Base-by-base conservation (phyloP, 345 rosid species). In the Sonneratia alba region DNA sequence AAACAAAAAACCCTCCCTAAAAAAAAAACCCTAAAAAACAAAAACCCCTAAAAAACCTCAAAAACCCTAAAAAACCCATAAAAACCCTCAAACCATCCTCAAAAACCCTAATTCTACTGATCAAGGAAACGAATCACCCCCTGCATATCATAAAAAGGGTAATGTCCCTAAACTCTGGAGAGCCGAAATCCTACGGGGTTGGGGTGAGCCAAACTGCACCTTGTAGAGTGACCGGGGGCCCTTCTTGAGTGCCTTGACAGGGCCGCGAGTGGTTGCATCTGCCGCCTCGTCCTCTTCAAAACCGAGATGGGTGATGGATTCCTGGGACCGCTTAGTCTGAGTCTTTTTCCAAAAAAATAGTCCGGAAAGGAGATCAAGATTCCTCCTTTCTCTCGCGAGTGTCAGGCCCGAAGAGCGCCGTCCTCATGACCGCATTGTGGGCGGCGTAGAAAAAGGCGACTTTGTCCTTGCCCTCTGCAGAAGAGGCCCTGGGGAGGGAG, bases 211-310 rank as follows among this genome's bases (percentile, higher is more conserved):
- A 43, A 78, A 18, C 49, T 36, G 9, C 51, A 92, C 99, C 96
- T 96, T 92, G 78, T 84, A 91, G 36, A 98, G 93, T 36, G 98
- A 92, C 78, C 88, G 78, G 21, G 89, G 83, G 59, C 92, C 96
- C 86, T 91, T 92, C 85, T 96, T 27, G 0, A 1, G 32, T 27
- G 0, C 32, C 32, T 27, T 27, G 32, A 27, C 32, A 27, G 96
- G 91, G 63, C 82, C 75, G 69, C 78, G 87, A 74, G 64, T 40
- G 19, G 51, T 66, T 40, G 73, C 85, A 78, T 85, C 86, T 51
- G 91, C 96, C 55, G 87, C 89, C 32, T 27, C 32, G 32, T 27
- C 32, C 32, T 27, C 32, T 27, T 85, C 93, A n/a, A 84, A 86
- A 19, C 86, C 89, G 66, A 86, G 86, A 74, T 97, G 96, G 22